phyloP scores from a whole-genome alignment of 1,139 yeast genomes.

The Candida freyschussii region DNA sequence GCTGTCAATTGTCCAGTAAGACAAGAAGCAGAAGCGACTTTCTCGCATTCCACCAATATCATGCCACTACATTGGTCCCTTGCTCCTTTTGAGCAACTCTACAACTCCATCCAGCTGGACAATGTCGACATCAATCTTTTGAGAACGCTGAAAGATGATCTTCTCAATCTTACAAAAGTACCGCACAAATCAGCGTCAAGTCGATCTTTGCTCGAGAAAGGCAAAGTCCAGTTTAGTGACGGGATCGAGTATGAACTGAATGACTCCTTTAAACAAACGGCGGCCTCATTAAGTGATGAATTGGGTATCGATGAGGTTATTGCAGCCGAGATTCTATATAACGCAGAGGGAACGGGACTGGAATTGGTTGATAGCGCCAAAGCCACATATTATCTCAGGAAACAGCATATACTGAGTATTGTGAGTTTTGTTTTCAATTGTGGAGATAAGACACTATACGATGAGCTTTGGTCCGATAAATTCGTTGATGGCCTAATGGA shows the following conservation, averaged over 20 bases:
- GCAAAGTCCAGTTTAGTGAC: conserved; percentile 45
- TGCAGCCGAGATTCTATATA: conserved; percentile 42
- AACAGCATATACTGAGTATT: conserved; percentile 67
- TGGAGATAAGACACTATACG: conserved; percentile 26
- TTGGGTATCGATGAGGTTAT: conserved; percentile 64
- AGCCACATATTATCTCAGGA: conserved; percentile 63
- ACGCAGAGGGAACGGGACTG: conserved; percentile 41
- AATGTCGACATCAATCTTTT: conserved; percentile 31
- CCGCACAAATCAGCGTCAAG: conserved; percentile 53
- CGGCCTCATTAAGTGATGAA: conserved; percentile 56
- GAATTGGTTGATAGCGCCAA: conserved; percentile 63
- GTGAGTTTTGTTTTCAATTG: conserved; percentile 50
- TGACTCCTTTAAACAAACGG: conserved; percentile 45
- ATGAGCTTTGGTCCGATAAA: conserved; percentile 19
- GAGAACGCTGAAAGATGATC: conserved; percentile 39
- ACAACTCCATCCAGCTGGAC: conserved; percentile 30
- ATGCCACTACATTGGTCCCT: conserved; percentile 30
- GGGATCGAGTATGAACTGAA: conserved; percentile 44
- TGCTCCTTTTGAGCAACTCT: conserved; percentile 27
- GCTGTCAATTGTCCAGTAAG: no score
- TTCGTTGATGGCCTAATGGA: conserved; percentile 40
- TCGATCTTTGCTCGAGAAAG: conserved; percentile 49
- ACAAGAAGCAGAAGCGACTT: no score
- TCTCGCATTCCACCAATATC: no score
- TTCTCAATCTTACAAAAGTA: conserved; percentile 41